Conservation (phyloP, 2,329 filamentous ascomycete genomes). For the Aurifilum marmelostoma region DNA sequence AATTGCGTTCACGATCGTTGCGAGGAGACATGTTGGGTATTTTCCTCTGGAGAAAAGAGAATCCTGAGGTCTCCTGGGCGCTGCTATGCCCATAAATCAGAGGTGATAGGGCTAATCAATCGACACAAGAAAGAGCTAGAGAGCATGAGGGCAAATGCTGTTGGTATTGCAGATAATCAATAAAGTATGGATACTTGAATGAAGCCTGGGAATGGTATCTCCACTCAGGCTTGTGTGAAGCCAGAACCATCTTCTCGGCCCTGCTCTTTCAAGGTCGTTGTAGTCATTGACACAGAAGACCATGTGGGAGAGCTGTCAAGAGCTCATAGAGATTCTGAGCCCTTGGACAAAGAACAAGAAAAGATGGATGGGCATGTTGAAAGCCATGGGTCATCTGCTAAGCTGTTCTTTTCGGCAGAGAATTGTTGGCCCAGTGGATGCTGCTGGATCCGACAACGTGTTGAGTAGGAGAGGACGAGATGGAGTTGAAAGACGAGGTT, state of each 20-base stretch:
- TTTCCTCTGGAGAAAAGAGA: neutral
- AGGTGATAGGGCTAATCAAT: neutral
- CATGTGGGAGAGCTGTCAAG: neutral
- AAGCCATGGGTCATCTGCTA: neutral
- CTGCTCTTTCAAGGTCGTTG: neutral
- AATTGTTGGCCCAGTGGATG: neutral
- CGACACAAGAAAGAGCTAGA: too few species aligned
- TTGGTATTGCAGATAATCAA: neutral
- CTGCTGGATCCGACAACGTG: neutral
- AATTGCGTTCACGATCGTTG: constrained; percentile 9
- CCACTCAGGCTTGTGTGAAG: neutral
- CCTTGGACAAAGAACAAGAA: neutral
- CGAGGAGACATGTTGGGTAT: constrained; percentile 11
- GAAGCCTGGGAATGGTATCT: neutral
- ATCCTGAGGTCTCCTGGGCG: neutral
- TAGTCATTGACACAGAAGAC: neutral
- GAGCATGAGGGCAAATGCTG: neutral
- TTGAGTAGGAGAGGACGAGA: neutral
- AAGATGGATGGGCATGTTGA: neutral
- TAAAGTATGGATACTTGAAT: too few species aligned
- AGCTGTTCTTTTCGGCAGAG: neutral
- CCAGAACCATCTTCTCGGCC: neutral
- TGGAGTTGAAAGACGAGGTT: constrained; percentile 1
- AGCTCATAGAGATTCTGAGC: neutral
- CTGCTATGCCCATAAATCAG: neutral